phyloP scores from a whole-genome alignment of 768 basidiomycete genomes.

The Rhodosporidiobolus sp. region DNA sequence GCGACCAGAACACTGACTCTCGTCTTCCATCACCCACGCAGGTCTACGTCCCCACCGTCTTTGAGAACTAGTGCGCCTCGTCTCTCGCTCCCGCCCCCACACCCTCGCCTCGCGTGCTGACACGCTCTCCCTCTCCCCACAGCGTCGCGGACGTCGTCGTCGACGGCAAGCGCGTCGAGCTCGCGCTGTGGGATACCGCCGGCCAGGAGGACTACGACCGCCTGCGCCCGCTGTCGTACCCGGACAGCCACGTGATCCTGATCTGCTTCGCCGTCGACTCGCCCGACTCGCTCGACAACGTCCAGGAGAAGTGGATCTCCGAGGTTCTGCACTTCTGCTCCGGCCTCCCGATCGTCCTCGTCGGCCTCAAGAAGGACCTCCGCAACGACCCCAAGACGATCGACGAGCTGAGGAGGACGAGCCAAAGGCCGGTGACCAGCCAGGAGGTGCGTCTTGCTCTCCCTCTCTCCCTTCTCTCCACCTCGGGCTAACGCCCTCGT shows the following conservation, averaged over 20 bases:
- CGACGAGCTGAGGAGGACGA: constrained; percentile 89
- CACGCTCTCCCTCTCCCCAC: background rate
- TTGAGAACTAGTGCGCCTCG: constrained; percentile 74
- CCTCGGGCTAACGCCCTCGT: background rate
- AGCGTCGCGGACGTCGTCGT: constrained; percentile 94
- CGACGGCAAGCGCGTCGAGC: constrained; percentile 95
- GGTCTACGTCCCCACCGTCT: constrained; percentile 99
- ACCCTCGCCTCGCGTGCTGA: background rate
- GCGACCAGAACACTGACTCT: background rate
- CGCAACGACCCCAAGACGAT: constrained; percentile 88
- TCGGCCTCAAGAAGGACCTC: constrained; percentile 99
- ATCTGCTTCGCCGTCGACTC: constrained; percentile 99
- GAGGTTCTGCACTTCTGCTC: constrained; percentile 96
- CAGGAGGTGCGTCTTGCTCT: constrained; percentile 66
- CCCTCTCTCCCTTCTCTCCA: background rate
- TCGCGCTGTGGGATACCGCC: constrained; percentile 99
- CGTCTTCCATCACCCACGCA: constrained; percentile 47
- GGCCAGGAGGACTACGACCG: constrained; percentile 99
- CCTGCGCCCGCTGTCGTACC: constrained; percentile 93
- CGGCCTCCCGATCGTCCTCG: constrained; percentile 89
- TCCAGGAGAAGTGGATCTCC: constrained; percentile 99
- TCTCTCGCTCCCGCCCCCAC: background rate
- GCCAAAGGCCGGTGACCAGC: constrained; percentile 87
- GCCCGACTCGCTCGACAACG: constrained; percentile 97
- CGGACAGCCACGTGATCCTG: constrained; percentile 99